Evolutionary conservation across 2,329 filamentous ascomycete species (phyloP), one percentile per base, ranked within the genome.

Genomic region (Colletotrichum sp.): DNA sequence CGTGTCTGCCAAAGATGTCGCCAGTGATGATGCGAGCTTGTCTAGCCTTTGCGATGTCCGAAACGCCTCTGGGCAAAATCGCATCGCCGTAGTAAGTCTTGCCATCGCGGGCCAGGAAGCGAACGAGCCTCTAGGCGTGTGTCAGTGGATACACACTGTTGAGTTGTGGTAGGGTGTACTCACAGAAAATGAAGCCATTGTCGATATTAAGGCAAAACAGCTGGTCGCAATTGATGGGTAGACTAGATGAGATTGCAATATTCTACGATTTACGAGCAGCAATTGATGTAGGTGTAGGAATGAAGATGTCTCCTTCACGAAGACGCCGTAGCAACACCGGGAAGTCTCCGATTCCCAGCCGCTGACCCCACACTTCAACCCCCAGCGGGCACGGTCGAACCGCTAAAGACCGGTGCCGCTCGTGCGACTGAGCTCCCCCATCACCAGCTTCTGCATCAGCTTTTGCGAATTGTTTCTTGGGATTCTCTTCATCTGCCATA

Each of bases 21-120:
- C 94, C 94, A 21, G 86, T 86, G 78, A 95, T 91, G 64, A 95
- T 87, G 66, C 86, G 90, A 26, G 94, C 94, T 79, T 90, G 88
- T 66, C 87, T 90, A 3, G 90, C 89, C 84, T 92, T 89, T 76
- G 90, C 86, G 77, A 95, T 89, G 80, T 95, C 92, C 65, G 83
- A 90, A 52, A 89, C 85, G 24, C 92, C 92, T 1, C 84, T 69
- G 5, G 93, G 92, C 24, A 95, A 89, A 72, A 95, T 91, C 76
- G 94, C 94, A 85, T 96, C 93, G 79, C 94, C 94, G 78, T 95
- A 95, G 84, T 95, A 94, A 44, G 90, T 89, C 72, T 88, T 88
- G 82, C 94, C 94, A 80, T 95, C 92, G 79, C 90, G 91, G 80
- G 93, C 92, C 10, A 95, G 89, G 85, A 95, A 96, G 69, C 94